phyloP scores from a whole-genome alignment of 1,284 basidiomycete genomes.

The Athelia sp. region DNA sequence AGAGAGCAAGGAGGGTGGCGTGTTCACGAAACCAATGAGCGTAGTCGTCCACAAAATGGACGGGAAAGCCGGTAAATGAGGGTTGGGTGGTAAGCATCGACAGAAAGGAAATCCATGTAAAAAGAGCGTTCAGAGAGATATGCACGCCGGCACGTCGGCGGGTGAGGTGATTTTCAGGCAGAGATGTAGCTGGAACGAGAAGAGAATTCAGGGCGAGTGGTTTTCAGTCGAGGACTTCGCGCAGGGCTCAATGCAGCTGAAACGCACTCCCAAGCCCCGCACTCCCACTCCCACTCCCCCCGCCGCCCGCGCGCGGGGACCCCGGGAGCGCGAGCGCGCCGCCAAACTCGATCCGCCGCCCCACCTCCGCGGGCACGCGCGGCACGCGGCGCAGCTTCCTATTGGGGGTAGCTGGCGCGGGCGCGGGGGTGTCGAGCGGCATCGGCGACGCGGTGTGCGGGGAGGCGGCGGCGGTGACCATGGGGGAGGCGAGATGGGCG shows the following conservation, averaged over 20 bases:
- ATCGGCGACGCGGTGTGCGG: background rate
- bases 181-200: too few species aligned
- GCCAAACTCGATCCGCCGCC: conserved; percentile 47
- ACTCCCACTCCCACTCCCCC: conserved; percentile 26
- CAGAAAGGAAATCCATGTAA: too few species aligned
- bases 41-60: too few species aligned
- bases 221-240: too few species aligned
- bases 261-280: conserved; percentile 52
- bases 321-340: conserved; percentile 34
- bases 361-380: conserved; percentile 23
- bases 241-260: conserved; percentile 39
- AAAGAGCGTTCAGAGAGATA: too few species aligned
- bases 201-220: too few species aligned
- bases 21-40: too few species aligned
- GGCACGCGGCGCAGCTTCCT: background rate
- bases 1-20: too few species aligned
- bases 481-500: conserved; percentile 9
- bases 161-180: too few species aligned
- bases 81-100: too few species aligned
- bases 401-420: background rate
- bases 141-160: too few species aligned
- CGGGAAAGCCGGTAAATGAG: too few species aligned
- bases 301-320: conserved; percentile 10
- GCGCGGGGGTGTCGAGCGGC: conserved; percentile 4
- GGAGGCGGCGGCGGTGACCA: conserved; percentile 1